Evolutionary conservation across 1,139 yeast species (phyloP).

Genomic region (Arxiozyma heterogenica): DNA sequence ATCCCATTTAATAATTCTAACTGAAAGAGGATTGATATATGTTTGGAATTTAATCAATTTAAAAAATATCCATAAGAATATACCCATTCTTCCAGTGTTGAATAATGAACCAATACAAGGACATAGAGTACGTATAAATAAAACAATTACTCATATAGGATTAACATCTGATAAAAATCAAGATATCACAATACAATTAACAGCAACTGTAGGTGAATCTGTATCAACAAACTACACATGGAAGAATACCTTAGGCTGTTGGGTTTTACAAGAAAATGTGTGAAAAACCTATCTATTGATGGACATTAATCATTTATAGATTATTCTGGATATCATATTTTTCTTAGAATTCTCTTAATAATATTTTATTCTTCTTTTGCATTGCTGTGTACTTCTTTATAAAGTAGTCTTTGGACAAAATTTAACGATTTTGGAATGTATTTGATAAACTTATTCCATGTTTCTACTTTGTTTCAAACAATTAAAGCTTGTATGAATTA

Average conservation of each 20-base stretch:
- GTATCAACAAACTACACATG: constrained; percentile 12
- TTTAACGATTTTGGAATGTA: too few relatives aligned
- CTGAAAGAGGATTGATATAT: constrained; percentile 28
- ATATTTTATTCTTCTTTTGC: not conserved
- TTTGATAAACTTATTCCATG: too few relatives aligned
- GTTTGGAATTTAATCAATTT: constrained; percentile 23
- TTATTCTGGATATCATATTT: too few relatives aligned
- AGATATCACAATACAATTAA: constrained; percentile 10
- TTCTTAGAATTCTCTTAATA: not conserved
- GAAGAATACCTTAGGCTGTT: constrained; percentile 21
- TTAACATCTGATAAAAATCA: constrained; percentile 13
- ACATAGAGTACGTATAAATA: constrained; percentile 22
- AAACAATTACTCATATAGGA: constrained; percentile 11
- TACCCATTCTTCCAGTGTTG: constrained; percentile 26
- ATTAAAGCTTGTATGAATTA: not conserved
- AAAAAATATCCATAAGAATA: constrained; percentile 17
- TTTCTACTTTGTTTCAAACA: not conserved
- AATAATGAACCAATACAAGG: constrained; percentile 21
- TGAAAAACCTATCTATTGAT: not conserved
- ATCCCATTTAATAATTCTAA: constrained; percentile 18
- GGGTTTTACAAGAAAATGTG: constrained; percentile 11
- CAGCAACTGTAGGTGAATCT: not conserved
- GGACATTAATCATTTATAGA: not conserved
- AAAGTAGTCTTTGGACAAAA: not conserved
- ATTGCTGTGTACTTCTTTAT: not conserved